A percentile compares a stretch with the other conserved stretches of the same genome.
phyloP scores from a whole-genome alignment of 1,284 basidiomycete species.

The Phylloporus gajari region DNA sequence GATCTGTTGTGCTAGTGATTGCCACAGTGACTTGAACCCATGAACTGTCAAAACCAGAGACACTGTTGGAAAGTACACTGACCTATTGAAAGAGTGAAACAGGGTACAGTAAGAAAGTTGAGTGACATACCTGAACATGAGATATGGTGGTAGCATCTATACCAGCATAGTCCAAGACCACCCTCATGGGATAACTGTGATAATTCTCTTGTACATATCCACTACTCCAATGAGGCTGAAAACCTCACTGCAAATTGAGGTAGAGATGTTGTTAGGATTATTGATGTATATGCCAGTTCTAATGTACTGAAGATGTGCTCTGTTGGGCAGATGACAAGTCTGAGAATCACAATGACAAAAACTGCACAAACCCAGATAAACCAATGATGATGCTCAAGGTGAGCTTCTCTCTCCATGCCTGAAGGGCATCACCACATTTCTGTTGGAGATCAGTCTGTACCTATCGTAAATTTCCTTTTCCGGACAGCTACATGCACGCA shows the following conservation, averaged over 20 bases:
- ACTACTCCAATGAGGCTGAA: constrained; percentile 77
- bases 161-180: constrained; percentile 86
- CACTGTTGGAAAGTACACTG: too few species aligned
- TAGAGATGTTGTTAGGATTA: constrained; percentile 72
- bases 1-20: constrained; percentile 88
- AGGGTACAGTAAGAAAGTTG: background rate
- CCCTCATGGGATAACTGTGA: too few species aligned
- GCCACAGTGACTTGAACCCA: too few species aligned
- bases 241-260: constrained; percentile 94
- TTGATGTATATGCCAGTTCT: too few species aligned
- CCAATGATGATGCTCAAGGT: constrained; percentile 96
- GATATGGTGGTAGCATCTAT: constrained; percentile 82
- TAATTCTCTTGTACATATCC: too few species aligned
- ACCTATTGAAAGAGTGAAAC: constrained; percentile 49
- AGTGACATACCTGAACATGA: constrained; percentile 63
- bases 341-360: too few species aligned
- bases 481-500: too few species aligned
- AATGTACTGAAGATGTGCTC: constrained; percentile 91
- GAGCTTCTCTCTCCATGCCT: constrained; percentile 98
- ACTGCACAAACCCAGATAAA: constrained; percentile 86
- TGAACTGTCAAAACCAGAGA: too few species aligned
- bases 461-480: too few species aligned
- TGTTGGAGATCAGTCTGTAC: too few species aligned
- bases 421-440: constrained; percentile 91
- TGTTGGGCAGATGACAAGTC: constrained; percentile 91